Base-by-base conservation (phyloP, 768 basidiomycete genomes). In the Termitomyces sp. region DNA sequence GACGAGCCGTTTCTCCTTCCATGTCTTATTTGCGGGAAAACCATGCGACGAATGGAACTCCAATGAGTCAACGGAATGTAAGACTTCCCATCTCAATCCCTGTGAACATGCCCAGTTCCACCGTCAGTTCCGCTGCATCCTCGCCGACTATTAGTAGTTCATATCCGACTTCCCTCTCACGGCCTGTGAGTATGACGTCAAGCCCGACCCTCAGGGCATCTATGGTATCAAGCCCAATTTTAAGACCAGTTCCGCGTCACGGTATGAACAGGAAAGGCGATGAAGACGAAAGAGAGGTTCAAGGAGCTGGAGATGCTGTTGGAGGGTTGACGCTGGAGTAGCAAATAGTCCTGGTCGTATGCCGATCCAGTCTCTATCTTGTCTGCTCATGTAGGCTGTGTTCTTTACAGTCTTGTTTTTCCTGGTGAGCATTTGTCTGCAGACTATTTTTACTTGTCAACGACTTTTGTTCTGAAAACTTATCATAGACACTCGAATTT, bases 1-100 rank as follows among this genome's bases (percentile, higher is more conserved):
- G 90, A 43, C 84, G 90, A 41, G 90, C 90, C 11, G 90, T 92
- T 24, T 92, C 90, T 13, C 90, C 90, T 7, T 91, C 90, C 5
- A 69, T 91, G 58, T 82, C 84, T 11, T 79, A 82, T 67, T 75
- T 90, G 20, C 81, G 88, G 49, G 87, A 87, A 54, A 76, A 76
- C 22, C 84, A 84, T 67, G 67, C 79, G 3, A 74, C 75, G 4
- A 67, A 79, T 20, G 73, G 69, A 30, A 81, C 84, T 2, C 80
- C 80, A 28, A 82, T 82, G 47, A 74, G 80, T n/a, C n/a, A n/a
- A 24, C 76, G 73, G 52, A 76, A 67, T 44, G 67, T 72, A 3
- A 70, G 84, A 54, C 75, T 85, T 5, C 86, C 89, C 0, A 84
- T 90, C 50, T 74, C 89, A 13, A 83, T 89, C 30, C 87, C 89